Conservation (phyloP, 257 asterid species). For the Solanum etuberosum region DNA sequence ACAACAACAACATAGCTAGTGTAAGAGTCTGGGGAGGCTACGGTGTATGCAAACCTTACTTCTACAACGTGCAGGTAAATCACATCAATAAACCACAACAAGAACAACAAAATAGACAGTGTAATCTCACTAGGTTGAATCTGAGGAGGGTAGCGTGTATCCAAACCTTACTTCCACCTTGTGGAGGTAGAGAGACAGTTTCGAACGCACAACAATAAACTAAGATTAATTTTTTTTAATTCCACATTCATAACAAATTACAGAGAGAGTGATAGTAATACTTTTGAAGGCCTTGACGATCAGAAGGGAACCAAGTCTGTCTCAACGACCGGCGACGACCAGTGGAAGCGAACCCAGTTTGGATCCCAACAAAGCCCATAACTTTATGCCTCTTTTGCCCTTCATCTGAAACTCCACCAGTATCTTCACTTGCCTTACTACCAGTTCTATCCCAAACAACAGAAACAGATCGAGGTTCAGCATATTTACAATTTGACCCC, state of each 20-base stretch:
- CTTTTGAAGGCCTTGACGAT: conserved; percentile 70
- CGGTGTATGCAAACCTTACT: not conserved
- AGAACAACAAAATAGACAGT: not conserved
- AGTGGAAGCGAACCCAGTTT: conserved; percentile 77
- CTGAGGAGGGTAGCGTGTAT: not conserved
- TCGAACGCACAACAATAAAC: not conserved
- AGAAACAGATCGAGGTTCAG: conserved; percentile 56
- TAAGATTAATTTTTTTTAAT: not conserved
- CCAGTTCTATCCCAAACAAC: conserved; percentile 68
- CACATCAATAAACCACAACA: not conserved
- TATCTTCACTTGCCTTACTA: not conserved
- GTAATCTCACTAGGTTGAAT: not conserved
- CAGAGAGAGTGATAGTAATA: conserved; percentile 1
- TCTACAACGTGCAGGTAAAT: not conserved
- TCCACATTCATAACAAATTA: not conserved
- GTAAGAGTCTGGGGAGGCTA: not conserved
- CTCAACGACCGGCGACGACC: conserved; percentile 75
- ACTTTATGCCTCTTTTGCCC: conserved; percentile 62
- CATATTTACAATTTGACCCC: conserved; percentile 30
- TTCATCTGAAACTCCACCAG: conserved; percentile 16
- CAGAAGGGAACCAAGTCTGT: conserved; percentile 92
- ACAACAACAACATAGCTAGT: not conserved
- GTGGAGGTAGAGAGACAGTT: not conserved
- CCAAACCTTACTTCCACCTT: not conserved
- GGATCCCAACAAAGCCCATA: conserved; percentile 94